Conservation (phyloP, 441 rosid species). For the Euphorbia celastroides region DNA sequence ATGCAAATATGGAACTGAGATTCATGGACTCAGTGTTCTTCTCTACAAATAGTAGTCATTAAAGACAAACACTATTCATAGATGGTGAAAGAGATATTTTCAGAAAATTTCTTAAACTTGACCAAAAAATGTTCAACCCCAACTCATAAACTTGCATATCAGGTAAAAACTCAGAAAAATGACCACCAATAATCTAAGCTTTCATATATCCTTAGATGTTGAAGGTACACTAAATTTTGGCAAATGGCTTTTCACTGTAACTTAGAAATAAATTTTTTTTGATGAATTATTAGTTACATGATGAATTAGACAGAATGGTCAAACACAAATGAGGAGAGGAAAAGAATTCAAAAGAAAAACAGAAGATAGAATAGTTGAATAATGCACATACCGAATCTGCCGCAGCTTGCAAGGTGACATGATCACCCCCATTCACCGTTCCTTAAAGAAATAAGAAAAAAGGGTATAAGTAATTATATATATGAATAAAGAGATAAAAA, state of each 20-base stretch:
- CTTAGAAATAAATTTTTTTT: no score
- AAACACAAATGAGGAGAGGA: background rate
- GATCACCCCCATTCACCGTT: conserved; percentile 96
- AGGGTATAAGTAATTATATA: background rate
- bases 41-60: no score
- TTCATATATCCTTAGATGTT: background rate
- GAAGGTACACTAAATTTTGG: background rate
- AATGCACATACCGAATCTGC: conserved; percentile 54
- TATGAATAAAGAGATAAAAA: conserved; percentile 7
- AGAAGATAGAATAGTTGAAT: background rate
- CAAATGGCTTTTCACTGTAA: background rate
- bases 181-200: background rate
- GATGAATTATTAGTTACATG: background rate
- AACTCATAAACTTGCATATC: background rate
- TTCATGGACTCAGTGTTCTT: background rate
- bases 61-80: background rate
- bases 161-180: background rate
- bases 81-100: no score
- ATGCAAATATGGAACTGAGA: background rate
- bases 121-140: background rate
- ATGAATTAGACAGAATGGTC: background rate
- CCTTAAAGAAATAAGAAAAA: conserved; percentile 25
- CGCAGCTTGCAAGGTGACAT: conserved; percentile 90
- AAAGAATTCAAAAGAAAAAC: background rate
- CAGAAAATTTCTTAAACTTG: background rate